Conservation (phyloP, 129 eudicot genomes). For the Erigeron canadensis region DNA sequence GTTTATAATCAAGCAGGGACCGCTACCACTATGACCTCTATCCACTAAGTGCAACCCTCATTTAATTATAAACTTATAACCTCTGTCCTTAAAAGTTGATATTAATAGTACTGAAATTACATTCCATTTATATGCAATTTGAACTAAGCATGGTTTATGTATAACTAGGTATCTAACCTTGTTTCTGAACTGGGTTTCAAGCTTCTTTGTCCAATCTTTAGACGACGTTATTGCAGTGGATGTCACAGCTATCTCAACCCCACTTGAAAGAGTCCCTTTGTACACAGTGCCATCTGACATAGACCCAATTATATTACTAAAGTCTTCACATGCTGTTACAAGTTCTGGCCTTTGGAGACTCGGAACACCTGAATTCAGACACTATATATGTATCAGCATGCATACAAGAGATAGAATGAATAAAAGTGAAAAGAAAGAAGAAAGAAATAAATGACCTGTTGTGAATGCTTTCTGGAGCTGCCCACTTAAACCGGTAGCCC, state of each 20-base stretch:
- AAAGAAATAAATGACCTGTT: slow-evolving; percentile 45
- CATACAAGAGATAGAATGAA: background rate
- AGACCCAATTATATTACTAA: slow-evolving; percentile 74
- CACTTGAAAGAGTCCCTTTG: slow-evolving; percentile 87
- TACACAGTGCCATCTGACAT: slow-evolving; percentile 59
- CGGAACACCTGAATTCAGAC: slow-evolving; percentile 64
- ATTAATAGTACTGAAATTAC: background rate
- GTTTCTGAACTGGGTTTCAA: slow-evolving; percentile 61
- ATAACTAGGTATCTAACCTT: slow-evolving; percentile 45
- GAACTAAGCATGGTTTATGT: background rate
- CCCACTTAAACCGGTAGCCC: slow-evolving; percentile 87
- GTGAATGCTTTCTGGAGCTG: slow-evolving; percentile 81
- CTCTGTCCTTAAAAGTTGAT: too few species aligned
- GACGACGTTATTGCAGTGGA: slow-evolving; percentile 53
- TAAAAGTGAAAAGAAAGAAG: background rate
- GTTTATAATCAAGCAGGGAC: background rate
- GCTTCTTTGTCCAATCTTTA: slow-evolving; percentile 60
- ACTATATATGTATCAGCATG: slow-evolving; percentile 7
- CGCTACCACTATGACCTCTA: too few species aligned
- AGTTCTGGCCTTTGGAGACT: slow-evolving; percentile 75
- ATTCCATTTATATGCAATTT: background rate
- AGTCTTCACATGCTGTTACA: slow-evolving; percentile 82
- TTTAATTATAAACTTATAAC: too few species aligned
- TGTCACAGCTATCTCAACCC: slow-evolving; percentile 83
- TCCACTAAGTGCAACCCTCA: too few species aligned